Conservation (phyloP, 768 basidiomycete genomes). For the Termitomyces sp. region DNA sequence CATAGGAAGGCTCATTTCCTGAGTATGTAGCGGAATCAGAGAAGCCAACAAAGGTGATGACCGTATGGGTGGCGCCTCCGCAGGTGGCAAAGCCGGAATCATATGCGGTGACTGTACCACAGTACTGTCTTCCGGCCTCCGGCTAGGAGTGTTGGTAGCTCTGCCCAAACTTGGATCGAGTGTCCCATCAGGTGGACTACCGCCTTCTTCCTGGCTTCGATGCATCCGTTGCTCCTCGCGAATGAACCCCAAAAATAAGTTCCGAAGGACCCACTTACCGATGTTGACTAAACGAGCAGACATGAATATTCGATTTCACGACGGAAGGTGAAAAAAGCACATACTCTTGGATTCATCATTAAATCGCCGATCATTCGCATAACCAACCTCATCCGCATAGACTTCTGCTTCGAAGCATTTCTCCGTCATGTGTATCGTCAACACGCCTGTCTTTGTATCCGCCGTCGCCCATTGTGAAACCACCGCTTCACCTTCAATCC, state of each 20-base stretch:
- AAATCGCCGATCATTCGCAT: conserved; percentile 53
- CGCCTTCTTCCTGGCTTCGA: conserved; percentile 30
- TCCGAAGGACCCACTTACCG: conserved; percentile 87
- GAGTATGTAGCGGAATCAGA: conserved; percentile 46
- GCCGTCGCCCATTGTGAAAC: conserved; percentile 82
- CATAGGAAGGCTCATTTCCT: conserved; percentile 26
- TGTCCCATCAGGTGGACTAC: conserved; percentile 21
- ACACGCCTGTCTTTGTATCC: conserved; percentile 86
- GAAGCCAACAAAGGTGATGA: conserved; percentile 59
- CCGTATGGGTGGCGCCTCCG: conserved; percentile 37
- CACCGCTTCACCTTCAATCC: conserved; percentile 94
- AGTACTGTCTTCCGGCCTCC: conserved; percentile 29
- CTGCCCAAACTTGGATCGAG: conserved; percentile 20
- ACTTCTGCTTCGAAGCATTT: conserved; percentile 93
- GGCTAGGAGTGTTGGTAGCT: not conserved
- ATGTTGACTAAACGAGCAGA: conserved; percentile 66
- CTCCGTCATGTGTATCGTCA: conserved; percentile 86
- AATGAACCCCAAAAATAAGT: conserved; percentile 79
- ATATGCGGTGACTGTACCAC: conserved; percentile 65
- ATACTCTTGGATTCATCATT: conserved; percentile 80
- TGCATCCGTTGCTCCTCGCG: conserved; percentile 58
- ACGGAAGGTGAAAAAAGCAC: conserved; percentile 26
- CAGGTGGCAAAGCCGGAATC: conserved; percentile 60
- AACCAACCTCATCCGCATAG: conserved; percentile 89
- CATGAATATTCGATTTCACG: not conserved